Evolutionary conservation across 2,329 filamentous ascomycete genomes (phyloP), one percentile per base, ranked within the genome.

Genomic region (Aspergillus fumigatiaffinis): DNA sequence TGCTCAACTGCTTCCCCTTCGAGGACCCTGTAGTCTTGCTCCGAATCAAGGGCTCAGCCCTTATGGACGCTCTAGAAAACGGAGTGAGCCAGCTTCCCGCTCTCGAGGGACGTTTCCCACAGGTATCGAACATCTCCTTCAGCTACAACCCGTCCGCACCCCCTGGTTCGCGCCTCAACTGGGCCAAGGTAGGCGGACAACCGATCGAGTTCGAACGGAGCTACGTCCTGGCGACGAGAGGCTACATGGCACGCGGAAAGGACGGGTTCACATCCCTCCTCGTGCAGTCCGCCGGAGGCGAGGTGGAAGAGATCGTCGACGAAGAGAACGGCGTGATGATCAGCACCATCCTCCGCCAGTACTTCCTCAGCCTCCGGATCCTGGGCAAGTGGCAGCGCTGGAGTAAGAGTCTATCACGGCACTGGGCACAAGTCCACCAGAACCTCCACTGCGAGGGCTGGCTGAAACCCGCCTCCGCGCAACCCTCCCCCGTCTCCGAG

Each of bases 1-100:
- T 95, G n/a, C 84, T 92, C 56, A 89, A 90, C 52, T 96, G 91
- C 68, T 96, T 96, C 64, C 92, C 92, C 0, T 96, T 97, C 65
- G 92, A 96, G 69, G 92, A 96, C 62, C 91, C 92, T 0, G 89
- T 92, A 1, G 88, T 96, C 0, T 84, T 95, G 3, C 79, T 96
- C 58, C 84, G 82, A 35, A 81, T 91, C 4, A 85, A 79, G 0
- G 92, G 92, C 0, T 80, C 85, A 64, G 88, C 87, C 1, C 84
- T 97, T 32, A 79, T 87, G 66, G 87, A 86, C n/a, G 92, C 92
- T 0, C 73, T 96, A 1, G 92, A 96, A 72, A 96, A 96, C 65
- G 86, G 88, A 0, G 87, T 97, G 0, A 88, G 86, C 46, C 82
- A 85, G 65, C 90, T 94, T 60, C 92, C 92, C 0, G 90, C 92